A percentile compares a stretch with the other conserved stretches of the same genome.
Evolutionary conservation across 345 rosid species (phyloP).

Genomic region (Sonneratia alba): DNA sequence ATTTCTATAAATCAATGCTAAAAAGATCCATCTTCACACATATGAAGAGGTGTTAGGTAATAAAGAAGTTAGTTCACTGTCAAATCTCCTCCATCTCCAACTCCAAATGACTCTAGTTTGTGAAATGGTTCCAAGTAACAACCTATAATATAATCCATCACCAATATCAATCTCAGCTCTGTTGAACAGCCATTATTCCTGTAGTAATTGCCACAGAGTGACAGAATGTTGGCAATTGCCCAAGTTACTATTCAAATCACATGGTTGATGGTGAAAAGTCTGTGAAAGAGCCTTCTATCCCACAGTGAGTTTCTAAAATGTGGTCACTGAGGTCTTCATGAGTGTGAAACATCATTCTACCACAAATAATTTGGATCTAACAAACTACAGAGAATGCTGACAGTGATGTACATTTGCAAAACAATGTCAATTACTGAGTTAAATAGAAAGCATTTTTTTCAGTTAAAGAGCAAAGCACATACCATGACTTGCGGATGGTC

Average conservation of each 20-base stretch:
- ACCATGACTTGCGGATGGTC: background rate
- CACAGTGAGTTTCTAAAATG: background rate
- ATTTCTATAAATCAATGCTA: background rate
- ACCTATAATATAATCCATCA: background rate
- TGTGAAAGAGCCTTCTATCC: background rate
- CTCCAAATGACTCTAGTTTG: background rate
- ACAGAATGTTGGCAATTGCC: background rate
- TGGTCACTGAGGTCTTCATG: background rate
- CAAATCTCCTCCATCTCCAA: background rate
- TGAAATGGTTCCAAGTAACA: background rate
- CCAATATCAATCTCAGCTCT: background rate
- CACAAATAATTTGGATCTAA: background rate
- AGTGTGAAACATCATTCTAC: background rate
- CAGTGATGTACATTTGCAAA: background rate
- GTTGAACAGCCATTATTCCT: background rate
- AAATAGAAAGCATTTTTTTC: background rate
- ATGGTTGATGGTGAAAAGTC: background rate
- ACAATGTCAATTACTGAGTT: background rate
- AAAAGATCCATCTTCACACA: background rate
- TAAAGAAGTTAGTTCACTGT: background rate
- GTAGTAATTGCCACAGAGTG: background rate
- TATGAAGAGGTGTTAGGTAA: background rate
- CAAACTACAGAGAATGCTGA: background rate
- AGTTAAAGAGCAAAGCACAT: background rate
- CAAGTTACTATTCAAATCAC: background rate